Conservation (phyloP, 176 grass and related monocot species). For the Ensete glaucum region DNA sequence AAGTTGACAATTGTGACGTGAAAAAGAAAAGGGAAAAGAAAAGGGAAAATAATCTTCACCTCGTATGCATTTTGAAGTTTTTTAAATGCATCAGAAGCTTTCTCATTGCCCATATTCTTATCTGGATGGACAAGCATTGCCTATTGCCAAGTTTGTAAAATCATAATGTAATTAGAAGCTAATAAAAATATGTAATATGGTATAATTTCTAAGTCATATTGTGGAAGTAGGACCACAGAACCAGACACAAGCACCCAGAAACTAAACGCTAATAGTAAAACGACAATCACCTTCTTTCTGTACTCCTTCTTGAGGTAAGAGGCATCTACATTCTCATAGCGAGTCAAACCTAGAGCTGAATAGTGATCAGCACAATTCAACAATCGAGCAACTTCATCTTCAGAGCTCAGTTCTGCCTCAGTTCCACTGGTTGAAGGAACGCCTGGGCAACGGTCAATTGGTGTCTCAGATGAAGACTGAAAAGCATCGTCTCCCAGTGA, state of each 20-base stretch:
- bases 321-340: slow-evolving; percentile 65
- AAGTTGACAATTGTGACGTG: not conserved
- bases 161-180: not conserved
- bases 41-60: slow-evolving; percentile 33
- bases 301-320: slow-evolving; percentile 90
- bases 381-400: slow-evolving; percentile 82
- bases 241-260: not conserved
- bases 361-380: slow-evolving; percentile 87
- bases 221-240: not conserved
- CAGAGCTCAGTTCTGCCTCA: slow-evolving; percentile 76
- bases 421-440: slow-evolving; percentile 74
- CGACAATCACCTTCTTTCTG: slow-evolving; percentile 85
- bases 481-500: slow-evolving; percentile 36
- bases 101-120: slow-evolving; percentile 99
- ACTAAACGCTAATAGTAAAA: not conserved
- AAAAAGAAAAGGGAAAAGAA: slow-evolving; percentile 19
- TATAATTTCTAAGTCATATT: too few relatives aligned
- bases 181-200: not conserved
- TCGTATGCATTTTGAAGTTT: slow-evolving; percentile 99
- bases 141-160: slow-evolving; percentile 29
- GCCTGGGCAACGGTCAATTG: slow-evolving; percentile 36
- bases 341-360: slow-evolving; percentile 76
- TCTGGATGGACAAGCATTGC: slow-evolving; percentile 99
- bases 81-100: slow-evolving; percentile 99
- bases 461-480: slow-evolving; percentile 35